Percentiles rank a stretch among this genome's conserved stretches.
Evolutionary conservation across 345 rosid species (phyloP).

Genomic region (Camelina hispida): DNA sequence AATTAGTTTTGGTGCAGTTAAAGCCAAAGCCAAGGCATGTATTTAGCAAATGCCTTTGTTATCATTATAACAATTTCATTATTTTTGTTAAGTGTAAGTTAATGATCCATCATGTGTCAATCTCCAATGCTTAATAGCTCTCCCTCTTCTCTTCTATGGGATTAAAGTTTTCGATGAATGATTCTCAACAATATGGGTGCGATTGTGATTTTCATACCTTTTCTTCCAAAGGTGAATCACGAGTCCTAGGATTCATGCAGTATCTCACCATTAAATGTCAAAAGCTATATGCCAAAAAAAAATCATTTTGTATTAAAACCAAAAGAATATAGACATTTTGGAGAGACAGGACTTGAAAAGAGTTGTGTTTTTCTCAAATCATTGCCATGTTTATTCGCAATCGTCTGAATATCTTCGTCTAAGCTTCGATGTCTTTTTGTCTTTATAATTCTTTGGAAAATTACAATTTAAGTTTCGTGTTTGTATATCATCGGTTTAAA

Average conservation of each 20-base stretch:
- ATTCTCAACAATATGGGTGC: background rate
- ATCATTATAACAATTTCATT: conserved; percentile 12
- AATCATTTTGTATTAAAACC: background rate
- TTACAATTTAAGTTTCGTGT: background rate
- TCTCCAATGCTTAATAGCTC: background rate
- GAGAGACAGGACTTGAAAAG: background rate
- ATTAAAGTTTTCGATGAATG: background rate
- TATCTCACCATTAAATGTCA: conserved; percentile 31
- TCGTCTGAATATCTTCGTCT: conserved; percentile 7
- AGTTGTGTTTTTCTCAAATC: conserved; percentile 18
- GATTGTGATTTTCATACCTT: background rate
- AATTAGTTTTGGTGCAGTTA: conserved; percentile 37
- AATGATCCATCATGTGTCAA: conserved; percentile 20
- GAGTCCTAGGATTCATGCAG: conserved; percentile 29
- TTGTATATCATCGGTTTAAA: background rate
- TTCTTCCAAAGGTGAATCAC: background rate
- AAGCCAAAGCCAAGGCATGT: conserved; percentile 40
- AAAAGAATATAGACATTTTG: conserved; percentile 3
- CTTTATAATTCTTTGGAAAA: background rate
- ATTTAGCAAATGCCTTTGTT: conserved; percentile 42
- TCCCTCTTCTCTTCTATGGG: background rate
- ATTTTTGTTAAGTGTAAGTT: conserved; percentile 13
- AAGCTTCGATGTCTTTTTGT: conserved; percentile 26
- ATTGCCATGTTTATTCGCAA: conserved; percentile 17
- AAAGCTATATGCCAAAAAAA: conserved; percentile 25